These are phyloP conservation scores for Colletotrichum salicis DNA, from an alignment of 2,329 filamentous ascomycete genomes.

Conservation along the genomic window DNA sequence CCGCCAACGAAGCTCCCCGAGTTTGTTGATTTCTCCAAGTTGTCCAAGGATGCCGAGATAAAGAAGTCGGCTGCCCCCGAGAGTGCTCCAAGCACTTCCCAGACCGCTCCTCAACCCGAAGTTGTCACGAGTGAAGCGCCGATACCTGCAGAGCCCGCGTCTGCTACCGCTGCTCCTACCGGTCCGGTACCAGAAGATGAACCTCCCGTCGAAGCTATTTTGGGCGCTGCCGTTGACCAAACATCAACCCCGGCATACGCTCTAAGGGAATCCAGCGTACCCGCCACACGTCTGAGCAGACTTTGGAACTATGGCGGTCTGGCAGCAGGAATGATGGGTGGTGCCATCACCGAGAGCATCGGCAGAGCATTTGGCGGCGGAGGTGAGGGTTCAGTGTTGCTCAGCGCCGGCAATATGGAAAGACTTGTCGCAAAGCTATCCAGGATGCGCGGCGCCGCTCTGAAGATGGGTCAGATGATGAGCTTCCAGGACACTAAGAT, in stretches of 20 bases:
- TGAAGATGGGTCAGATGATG: slow-evolving; percentile 98
- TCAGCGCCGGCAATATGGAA: slow-evolving; percentile 92
- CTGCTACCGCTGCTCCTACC: background rate
- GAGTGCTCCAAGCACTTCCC: background rate
- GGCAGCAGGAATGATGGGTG: slow-evolving; percentile 94
- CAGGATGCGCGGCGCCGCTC: slow-evolving; percentile 94
- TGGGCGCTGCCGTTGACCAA: slow-evolving; percentile 7
- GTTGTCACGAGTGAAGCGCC: background rate
- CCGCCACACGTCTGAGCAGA: slow-evolving; percentile 85
- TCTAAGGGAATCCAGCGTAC: slow-evolving; percentile 89
- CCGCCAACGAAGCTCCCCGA: slow-evolving; percentile 40
- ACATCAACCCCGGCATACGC: slow-evolving; percentile 54
- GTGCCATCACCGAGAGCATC: slow-evolving; percentile 86
- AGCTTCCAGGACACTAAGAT: slow-evolving; percentile 98
- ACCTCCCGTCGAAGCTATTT: slow-evolving; percentile 1
- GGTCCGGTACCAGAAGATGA: background rate
- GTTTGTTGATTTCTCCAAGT: slow-evolving; percentile 32
- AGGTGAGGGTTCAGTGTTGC: slow-evolving; percentile 79
- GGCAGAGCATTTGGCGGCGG: slow-evolving; percentile 80
- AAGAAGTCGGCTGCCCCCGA: background rate
- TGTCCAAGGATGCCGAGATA: background rate
- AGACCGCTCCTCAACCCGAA: background rate
- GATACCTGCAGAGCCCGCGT: background rate
- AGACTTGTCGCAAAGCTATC: slow-evolving; percentile 92
- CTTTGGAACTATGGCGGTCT: slow-evolving; percentile 96